phyloP scores from a whole-genome alignment of 345 rosid species.

The Fremontodendron californicum region DNA sequence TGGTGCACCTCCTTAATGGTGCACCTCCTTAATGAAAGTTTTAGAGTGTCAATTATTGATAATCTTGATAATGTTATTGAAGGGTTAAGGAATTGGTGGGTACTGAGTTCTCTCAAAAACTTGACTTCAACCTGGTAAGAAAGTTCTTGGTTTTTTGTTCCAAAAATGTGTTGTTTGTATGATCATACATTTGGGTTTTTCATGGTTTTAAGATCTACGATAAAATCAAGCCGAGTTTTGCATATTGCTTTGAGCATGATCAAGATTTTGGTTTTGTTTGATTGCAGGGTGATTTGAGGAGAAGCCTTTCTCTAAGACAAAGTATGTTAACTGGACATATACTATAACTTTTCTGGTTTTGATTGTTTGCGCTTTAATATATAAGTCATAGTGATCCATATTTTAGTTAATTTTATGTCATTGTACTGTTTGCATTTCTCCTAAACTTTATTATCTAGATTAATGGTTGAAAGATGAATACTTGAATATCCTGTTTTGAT shows the following conservation, averaged over 20 bases:
- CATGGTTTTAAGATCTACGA: not conserved
- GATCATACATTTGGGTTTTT: not conserved
- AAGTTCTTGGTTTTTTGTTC: not conserved
- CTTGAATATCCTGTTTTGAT: not conserved
- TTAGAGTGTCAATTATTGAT: slow-evolving; percentile 74
- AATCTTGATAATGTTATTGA: slow-evolving; percentile 74
- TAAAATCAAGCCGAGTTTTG: not conserved
- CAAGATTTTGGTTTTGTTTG: slow-evolving; percentile 13
- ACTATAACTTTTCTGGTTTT: not conserved
- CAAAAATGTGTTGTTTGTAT: not conserved
- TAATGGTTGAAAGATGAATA: not conserved
- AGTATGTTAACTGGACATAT: slow-evolving; percentile 32
- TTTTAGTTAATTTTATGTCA: not conserved
- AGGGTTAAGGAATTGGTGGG: slow-evolving; percentile 77
- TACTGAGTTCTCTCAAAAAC: slow-evolving; percentile 62
- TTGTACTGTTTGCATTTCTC: not conserved
- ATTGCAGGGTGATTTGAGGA: slow-evolving; percentile 87
- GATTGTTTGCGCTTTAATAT: not conserved
- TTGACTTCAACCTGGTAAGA: slow-evolving; percentile 71
- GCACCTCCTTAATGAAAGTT: slow-evolving; percentile 78
- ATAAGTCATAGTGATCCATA: not conserved
- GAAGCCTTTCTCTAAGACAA: slow-evolving; percentile 61
- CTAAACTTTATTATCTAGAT: not conserved
- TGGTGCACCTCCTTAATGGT: slow-evolving; percentile 78
- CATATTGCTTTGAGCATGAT: not conserved